Percentiles rank a stretch among this genome's conserved stretches.
Conservation (phyloP, 768 basidiomycete genomes). For the Butyriboletus loyo region DNA sequence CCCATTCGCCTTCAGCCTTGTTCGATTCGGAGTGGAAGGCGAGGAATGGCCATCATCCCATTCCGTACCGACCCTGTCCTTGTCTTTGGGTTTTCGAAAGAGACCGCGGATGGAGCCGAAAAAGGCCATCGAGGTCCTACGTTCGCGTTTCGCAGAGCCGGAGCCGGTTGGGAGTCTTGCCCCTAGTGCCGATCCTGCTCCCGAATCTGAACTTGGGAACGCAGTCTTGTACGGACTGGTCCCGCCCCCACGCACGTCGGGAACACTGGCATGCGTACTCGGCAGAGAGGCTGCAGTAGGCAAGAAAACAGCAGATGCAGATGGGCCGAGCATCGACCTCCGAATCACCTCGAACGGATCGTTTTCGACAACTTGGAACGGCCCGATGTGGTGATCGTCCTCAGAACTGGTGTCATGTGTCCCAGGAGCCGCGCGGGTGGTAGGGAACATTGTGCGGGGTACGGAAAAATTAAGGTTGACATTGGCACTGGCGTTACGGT, state of each 20-base stretch:
- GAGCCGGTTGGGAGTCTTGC: neutral
- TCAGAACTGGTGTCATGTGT: slow-evolving; percentile 18
- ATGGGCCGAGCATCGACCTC: slow-evolving; percentile 2
- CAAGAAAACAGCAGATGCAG: neutral
- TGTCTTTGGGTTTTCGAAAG: slow-evolving; percentile 23
- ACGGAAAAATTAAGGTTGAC: neutral
- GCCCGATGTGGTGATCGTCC: slow-evolving; percentile 11
- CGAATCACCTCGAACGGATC: slow-evolving; percentile 22
- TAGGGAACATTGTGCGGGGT: neutral
- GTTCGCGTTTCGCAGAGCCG: slow-evolving; percentile 14
- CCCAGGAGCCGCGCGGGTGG: neutral
- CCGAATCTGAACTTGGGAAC: neutral
- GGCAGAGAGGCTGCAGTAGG: neutral
- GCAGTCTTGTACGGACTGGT: neutral
- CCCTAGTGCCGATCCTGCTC: neutral
- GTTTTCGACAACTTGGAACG: slow-evolving; percentile 25
- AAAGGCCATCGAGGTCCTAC: slow-evolving; percentile 18
- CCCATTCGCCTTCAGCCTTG: neutral
- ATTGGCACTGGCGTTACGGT: neutral
- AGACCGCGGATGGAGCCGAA: slow-evolving; percentile 28
- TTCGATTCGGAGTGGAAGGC: neutral
- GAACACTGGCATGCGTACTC: neutral
- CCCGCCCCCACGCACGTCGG: neutral
- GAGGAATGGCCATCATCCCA: slow-evolving; percentile 12
- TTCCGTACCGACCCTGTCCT: neutral